Evolutionary conservation across 345 rosid species (phyloP).

Genomic region (Microcos paniculata): DNA sequence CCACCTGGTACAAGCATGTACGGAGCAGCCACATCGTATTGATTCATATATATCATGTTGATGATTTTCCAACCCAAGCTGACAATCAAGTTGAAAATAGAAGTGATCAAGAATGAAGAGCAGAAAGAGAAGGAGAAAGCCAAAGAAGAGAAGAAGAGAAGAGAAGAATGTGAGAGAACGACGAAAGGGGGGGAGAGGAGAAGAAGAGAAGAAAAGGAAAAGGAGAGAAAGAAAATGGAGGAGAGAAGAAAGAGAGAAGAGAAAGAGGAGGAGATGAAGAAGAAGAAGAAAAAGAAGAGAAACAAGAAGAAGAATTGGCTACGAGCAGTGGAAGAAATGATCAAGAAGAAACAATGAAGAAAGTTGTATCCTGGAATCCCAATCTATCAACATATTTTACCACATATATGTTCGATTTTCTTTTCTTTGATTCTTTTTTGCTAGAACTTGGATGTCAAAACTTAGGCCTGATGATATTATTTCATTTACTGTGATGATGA

Average conservation of each 20-base stretch:
- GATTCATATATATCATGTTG: not conserved
- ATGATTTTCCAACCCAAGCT: not conserved
- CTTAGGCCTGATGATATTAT: too few species aligned
- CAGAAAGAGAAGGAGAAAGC: not conserved
- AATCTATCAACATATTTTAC: too few species aligned
- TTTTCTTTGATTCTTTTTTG: too few species aligned
- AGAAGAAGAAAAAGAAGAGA: not conserved
- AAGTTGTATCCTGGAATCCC: too few species aligned
- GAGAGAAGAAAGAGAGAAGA: not conserved
- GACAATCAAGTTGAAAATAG: not conserved
- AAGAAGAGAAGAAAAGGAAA: not conserved
- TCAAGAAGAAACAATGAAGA: not conserved
- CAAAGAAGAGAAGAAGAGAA: not conserved
- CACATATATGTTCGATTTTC: too few species aligned
- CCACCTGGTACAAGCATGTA: not conserved
- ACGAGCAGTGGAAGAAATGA: not conserved
- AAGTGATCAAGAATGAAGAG: not conserved
- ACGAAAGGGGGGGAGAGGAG: not conserved
- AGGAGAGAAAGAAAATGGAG: not conserved
- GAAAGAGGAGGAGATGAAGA: not conserved
- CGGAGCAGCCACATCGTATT: too few species aligned
- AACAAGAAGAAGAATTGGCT: not conserved
- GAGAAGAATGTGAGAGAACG: not conserved
- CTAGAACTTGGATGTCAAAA: too few species aligned
- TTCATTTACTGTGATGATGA: too few species aligned